Base-by-base conservation (phyloP, 2,329 filamentous ascomycete species). In the Aureobasidium subglaciale region DNA sequence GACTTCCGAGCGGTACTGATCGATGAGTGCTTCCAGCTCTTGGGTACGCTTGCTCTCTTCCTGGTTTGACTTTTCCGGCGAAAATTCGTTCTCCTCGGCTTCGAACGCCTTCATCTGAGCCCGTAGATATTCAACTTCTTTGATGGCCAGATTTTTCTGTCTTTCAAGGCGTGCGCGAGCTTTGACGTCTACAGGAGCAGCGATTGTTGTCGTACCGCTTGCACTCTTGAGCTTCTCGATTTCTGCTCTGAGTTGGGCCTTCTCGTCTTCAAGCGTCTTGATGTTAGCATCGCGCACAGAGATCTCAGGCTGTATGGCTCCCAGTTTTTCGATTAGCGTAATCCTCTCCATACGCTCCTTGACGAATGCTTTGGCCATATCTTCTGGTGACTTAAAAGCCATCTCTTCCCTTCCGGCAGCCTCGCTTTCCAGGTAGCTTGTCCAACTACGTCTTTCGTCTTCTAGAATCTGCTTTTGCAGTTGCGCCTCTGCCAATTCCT, bases 61-160 rank as follows among this genome's bases (percentile, higher is more conserved):
- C 61, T 87, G 81, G 64, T 99, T 89, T 54, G 87, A 86, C 40
- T 82, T 84, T 30, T 90, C 88, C 0, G 88, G 83, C 55, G 92
- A 84, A 73, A 96, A 87, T 0, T 91, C 91, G 53, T 84, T 82
- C 64, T 97, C 91, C 70, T 99, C 93, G 0, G 83, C 81, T 64
- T 97, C 89, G 58, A 95, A 74, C 0, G 88, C 86, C 71, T 91
- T 91, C 55, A 97, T 79, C 70, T 99, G 93, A 0, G 90, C 92
- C 20, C 93, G 87, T 6, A 99, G 79, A 67, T 95, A 96, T 62
- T 96, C 91, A 0, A 93, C 89, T 68, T 99, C 95, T 67, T 96
- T 96, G 22, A 90, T 79, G 0, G 91, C 90, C 7, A 99, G 79
- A 1, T 80, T 82, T 57, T 89, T 87, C 67, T 97, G 92, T 57